Conservation (phyloP, 352 stramenopile genomes). For the Thraustotheca clavata region DNA sequence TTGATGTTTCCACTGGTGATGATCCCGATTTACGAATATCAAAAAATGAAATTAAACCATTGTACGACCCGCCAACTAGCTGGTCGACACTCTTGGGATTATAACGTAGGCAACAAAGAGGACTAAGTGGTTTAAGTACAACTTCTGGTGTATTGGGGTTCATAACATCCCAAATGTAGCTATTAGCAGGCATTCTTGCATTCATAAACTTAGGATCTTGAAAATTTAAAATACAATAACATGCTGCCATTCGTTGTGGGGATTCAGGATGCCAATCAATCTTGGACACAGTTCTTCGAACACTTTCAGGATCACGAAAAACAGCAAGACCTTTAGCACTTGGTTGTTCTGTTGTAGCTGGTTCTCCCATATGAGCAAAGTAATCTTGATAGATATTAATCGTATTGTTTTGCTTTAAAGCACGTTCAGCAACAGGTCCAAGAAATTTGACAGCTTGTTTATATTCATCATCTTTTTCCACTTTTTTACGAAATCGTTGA, state of each 20-base stretch:
- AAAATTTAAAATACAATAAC: slow-evolving; percentile 94
- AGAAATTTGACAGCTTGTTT: slow-evolving; percentile 91
- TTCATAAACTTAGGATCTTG: slow-evolving; percentile 90
- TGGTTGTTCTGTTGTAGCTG: slow-evolving; percentile 90
- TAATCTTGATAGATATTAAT: slow-evolving; percentile 98
- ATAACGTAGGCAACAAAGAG: slow-evolving; percentile 90
- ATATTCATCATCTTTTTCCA: slow-evolving; percentile 96
- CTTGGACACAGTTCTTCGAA: slow-evolving; percentile 91
- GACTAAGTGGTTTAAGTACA: slow-evolving; percentile 83
- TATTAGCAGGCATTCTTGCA: slow-evolving; percentile 65
- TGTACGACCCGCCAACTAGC: slow-evolving; percentile 94
- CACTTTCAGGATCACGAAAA: slow-evolving; percentile 91
- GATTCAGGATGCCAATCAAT: slow-evolving; percentile 97
- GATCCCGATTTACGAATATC: slow-evolving; percentile 90
- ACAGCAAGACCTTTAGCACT: slow-evolving; percentile 95
- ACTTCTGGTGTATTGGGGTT: slow-evolving; percentile 96
- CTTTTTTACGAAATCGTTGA: slow-evolving; percentile 94
- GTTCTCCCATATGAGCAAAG: slow-evolving; percentile 87
- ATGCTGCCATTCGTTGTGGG: slow-evolving; percentile 94
- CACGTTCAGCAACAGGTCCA: slow-evolving; percentile 86
- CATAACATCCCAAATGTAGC: slow-evolving; percentile 96
- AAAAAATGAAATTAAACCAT: slow-evolving; percentile 95
- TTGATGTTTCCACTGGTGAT: slow-evolving; percentile 83
- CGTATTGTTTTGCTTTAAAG: slow-evolving; percentile 97
- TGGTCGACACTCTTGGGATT: slow-evolving; percentile 96